Base-by-base conservation (phyloP, 306 rosid species). In the Malus sylvestris region DNA sequence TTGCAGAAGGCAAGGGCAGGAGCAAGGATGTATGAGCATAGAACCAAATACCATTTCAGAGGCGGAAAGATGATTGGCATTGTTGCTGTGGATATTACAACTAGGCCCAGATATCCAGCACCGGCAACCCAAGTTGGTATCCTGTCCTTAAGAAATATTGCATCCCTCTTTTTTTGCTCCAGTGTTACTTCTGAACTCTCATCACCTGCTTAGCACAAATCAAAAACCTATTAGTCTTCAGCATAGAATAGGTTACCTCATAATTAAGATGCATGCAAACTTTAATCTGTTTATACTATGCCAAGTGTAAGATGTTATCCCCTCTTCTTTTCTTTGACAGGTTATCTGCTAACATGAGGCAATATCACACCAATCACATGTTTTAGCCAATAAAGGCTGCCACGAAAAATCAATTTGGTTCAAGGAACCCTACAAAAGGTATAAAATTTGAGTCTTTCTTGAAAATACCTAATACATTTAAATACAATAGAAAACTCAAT, bases 1-100 rank as follows among this genome's bases (percentile, higher is more conserved):
- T 96, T 96, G 85, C 98, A 96, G 65, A 96, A 92, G 74, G 98
- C 99, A 65, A 96, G 90, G 82, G 88, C 92, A 2, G 99, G 98
- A 76, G 97, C 99, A 64, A 96, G 81, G 68, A 92, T 76, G 82
- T 96, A 96, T 10, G 93, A 86, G 80, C 96, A 73, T 12, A 92
- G 89, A 85, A 92, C 90, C 82, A 96, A 79, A 77, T 92, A 92
- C 99, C 98, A 96, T 83, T 92, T 92, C 65, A 96, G 88, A 74
- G 98, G 96, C 23, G 98, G 99, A 75, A 96, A 96, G 71, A 96
- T 87, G 1, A 83, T 27, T 23, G 99, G 99, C 80, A 96, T 91
- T 30, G 89, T 88, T 63, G 79, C 92, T 10, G 78, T 82, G 14
- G 97, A 92, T 76, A 92, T 87, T 5, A 89, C 98, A 27, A 91